Conservation (phyloP, 2,329 filamentous ascomycete species). For the Ascocoryne sarcoides region DNA sequence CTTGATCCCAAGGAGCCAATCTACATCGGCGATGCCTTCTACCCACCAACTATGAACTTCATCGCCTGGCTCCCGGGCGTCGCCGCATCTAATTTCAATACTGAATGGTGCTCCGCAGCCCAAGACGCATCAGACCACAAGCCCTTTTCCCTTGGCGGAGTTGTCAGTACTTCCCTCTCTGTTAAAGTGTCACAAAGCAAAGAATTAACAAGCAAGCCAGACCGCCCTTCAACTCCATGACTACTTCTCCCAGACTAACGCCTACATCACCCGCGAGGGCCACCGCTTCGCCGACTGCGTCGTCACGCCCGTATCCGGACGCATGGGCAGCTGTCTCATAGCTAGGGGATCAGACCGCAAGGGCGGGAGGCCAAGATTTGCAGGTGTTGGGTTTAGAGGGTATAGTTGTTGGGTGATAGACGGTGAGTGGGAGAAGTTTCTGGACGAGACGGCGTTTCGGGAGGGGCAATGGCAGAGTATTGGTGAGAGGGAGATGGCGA, state of each 20-base stretch:
- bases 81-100: constrained; percentile 4
- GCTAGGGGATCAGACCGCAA: constrained; percentile 11
- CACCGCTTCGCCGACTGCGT: constrained; percentile 19
- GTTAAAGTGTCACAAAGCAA: no score
- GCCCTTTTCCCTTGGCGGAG: constrained; percentile 16
- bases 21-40: constrained; percentile 25
- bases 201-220: no score
- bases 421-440: neutral
- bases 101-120: constrained; percentile 21
- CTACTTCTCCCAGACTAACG: constrained; percentile 16
- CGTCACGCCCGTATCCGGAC: constrained; percentile 20
- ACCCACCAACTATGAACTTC: constrained; percentile 22
- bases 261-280: constrained; percentile 19
- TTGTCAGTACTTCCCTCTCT: neutral
- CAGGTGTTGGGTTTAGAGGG: constrained; percentile 17
- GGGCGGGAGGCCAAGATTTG: constrained; percentile 15
- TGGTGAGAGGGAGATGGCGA: neutral
- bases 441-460: neutral
- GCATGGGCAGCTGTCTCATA: constrained; percentile 18
- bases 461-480: neutral
- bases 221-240: constrained; percentile 17
- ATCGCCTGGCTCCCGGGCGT: constrained; percentile 19
- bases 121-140: constrained; percentile 11
- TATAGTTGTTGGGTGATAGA: constrained; percentile 19
- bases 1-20: constrained; percentile 18